Conservation (phyloP, 257 asterid species). For the Nicotiana paniculata region DNA sequence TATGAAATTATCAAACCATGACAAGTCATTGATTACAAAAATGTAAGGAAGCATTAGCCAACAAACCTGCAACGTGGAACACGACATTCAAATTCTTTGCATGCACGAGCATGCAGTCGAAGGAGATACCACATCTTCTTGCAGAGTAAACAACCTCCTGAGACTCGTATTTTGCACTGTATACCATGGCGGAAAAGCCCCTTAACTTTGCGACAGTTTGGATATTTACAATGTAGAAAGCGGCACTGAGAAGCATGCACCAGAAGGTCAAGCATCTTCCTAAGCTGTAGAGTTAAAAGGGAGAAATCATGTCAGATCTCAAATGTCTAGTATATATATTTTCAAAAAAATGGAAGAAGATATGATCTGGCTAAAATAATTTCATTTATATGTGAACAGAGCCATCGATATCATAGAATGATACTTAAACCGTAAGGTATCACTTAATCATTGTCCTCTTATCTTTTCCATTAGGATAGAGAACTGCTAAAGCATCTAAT, state of each 20-base stretch:
- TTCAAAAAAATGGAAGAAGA: not conserved
- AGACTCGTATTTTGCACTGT: constrained; percentile 72
- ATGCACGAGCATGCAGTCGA: constrained; percentile 95
- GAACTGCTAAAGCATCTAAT: not conserved
- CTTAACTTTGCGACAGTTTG: constrained; percentile 92
- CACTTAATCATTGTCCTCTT: not conserved
- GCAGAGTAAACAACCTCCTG: constrained; percentile 90
- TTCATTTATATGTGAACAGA: not conserved
- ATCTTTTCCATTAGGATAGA: not conserved
- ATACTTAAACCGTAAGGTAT: not conserved
- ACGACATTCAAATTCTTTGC: constrained; percentile 81
- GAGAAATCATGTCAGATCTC: constrained; percentile 16
- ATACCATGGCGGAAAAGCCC: constrained; percentile 98
- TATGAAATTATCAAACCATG: not conserved
- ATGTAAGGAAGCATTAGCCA: constrained; percentile 8
- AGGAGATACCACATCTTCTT: constrained; percentile 99
- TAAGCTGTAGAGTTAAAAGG: constrained; percentile 53
- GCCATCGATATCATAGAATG: not conserved
- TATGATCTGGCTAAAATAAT: not conserved
- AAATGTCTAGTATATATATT: not conserved
- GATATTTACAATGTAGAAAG: constrained; percentile 65
- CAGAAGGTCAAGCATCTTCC: constrained; percentile 95
- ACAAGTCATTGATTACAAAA: not conserved
- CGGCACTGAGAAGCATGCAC: constrained; percentile 97
- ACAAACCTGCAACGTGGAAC: constrained; percentile 99